Conservation (phyloP, 176 grass and related monocot species). For the Chloris gayana region DNA sequence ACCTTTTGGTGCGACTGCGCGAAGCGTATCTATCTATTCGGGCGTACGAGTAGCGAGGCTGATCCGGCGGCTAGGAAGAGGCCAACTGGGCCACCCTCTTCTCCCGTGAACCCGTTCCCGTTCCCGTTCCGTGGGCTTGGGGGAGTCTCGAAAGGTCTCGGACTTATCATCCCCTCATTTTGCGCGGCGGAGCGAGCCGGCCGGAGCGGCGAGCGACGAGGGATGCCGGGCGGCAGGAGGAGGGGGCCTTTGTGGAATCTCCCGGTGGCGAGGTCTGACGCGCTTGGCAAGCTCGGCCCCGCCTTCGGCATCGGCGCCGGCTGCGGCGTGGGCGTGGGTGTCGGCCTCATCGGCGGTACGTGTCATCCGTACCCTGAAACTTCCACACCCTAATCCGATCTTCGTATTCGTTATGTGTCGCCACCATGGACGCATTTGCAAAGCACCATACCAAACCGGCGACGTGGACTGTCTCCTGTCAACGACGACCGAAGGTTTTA, state of each 20-base stretch:
- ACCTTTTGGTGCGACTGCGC: neutral
- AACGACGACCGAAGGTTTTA: neutral
- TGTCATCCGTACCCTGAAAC: neutral
- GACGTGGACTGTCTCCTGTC: neutral
- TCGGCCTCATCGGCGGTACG: slow-evolving; percentile 87
- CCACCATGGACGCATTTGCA: neutral
- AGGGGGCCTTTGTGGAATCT: slow-evolving; percentile 59
- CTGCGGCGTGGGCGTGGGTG: slow-evolving; percentile 77
- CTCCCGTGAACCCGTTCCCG: too few relatives aligned
- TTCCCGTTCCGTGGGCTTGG: neutral
- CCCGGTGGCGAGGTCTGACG: slow-evolving; percentile 60
- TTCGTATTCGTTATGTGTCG: neutral
- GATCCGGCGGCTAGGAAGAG: neutral
- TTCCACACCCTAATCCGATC: neutral
- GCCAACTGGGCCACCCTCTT: neutral
- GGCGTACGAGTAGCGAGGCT: neutral
- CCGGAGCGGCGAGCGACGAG: neutral
- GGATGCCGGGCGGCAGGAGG: slow-evolving; percentile 50
- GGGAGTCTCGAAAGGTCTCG: slow-evolving; percentile 1
- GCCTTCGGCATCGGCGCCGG: slow-evolving; percentile 75
- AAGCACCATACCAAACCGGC: neutral
- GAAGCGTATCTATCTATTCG: too few relatives aligned
- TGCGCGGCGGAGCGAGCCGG: neutral
- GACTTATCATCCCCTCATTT: neutral
- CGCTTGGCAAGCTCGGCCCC: slow-evolving; percentile 76